These are phyloP conservation scores for Alternaria triticina DNA, from an alignment of 2,329 filamentous ascomycete species.

Conservation along the genomic window DNA sequence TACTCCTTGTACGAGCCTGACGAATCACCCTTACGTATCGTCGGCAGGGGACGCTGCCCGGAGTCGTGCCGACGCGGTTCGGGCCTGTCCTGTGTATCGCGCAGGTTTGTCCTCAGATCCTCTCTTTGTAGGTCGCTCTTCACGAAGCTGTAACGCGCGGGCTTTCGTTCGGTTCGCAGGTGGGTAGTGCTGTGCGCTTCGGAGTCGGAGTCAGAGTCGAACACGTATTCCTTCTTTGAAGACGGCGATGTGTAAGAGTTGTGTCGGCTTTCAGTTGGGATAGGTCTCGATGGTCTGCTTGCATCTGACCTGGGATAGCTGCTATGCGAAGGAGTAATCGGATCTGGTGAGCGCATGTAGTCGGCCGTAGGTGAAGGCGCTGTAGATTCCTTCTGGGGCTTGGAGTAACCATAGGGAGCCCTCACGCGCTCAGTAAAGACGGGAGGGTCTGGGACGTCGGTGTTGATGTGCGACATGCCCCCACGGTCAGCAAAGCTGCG, in stretches of 20 bases:
- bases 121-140: conserved; percentile 46
- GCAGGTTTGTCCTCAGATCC: conserved; percentile 36
- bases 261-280: conserved; percentile 33
- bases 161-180: conserved; percentile 40
- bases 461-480: conserved; percentile 44
- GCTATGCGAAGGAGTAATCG: conserved; percentile 49
- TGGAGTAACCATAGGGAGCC: conserved; percentile 55
- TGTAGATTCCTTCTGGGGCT: conserved; percentile 40
- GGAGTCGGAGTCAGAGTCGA: conserved; percentile 42
- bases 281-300: conserved; percentile 34
- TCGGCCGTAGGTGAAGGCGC: conserved; percentile 49
- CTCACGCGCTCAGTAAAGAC: conserved; percentile 51
- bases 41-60: conserved; percentile 16
- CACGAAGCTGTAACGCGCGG: conserved; percentile 50
- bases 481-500: conserved; percentile 45
- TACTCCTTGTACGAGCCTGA: conserved; percentile 36
- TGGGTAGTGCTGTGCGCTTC: conserved; percentile 36
- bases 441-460: conserved; percentile 46
- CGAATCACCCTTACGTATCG: conserved; percentile 25
- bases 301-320: conserved; percentile 35
- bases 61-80: conserved; percentile 25
- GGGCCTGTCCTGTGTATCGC: conserved; percentile 23
- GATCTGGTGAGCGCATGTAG: conserved; percentile 57
- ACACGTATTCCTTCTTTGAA: conserved; percentile 32
- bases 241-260: conserved; percentile 29